phyloP scores from a whole-genome alignment of 306 rosid genomes.

The Quillaja saponaria region DNA sequence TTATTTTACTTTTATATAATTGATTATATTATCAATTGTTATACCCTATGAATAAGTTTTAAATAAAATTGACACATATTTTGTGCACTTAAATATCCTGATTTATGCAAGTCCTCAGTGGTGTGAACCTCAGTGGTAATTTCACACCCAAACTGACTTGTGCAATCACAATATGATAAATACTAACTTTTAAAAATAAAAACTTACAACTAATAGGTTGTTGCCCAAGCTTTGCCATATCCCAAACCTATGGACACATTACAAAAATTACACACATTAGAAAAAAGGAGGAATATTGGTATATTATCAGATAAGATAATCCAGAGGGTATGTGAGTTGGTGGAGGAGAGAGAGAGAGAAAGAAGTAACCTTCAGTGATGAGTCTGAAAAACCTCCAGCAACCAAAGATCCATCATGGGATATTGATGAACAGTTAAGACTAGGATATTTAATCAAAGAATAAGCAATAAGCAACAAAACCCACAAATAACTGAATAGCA shows the following conservation, averaged over 20 bases:
- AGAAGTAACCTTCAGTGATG: slow-evolving; percentile 69
- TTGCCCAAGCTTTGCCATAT: slow-evolving; percentile 96
- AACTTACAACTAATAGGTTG: slow-evolving; percentile 67
- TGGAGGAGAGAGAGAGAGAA: slow-evolving; percentile 7
- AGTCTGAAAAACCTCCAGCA: slow-evolving; percentile 98
- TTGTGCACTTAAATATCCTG: no score
- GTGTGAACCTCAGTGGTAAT: no score
- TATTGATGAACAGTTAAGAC: slow-evolving; percentile 91
- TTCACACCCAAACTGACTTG: not conserved
- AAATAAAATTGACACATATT: no score
- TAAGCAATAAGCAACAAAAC: slow-evolving; percentile 28
- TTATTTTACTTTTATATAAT: no score
- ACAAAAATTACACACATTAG: slow-evolving; percentile 25
- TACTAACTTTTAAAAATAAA: slow-evolving; percentile 17
- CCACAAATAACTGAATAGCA: slow-evolving; percentile 24
- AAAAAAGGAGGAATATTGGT: not conserved
- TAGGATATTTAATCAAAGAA: slow-evolving; percentile 36
- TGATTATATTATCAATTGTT: no score
- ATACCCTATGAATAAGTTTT: no score
- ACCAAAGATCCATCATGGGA: slow-evolving; percentile 92
- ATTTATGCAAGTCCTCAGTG: no score
- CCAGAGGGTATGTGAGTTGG: slow-evolving; percentile 4
- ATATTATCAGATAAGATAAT: slow-evolving; percentile 23
- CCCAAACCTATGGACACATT: slow-evolving; percentile 72
- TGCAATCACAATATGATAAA: no score